phyloP scores from a whole-genome alignment of 2,329 filamentous ascomycete species.

The Ophiosphaerella herpotricha region DNA sequence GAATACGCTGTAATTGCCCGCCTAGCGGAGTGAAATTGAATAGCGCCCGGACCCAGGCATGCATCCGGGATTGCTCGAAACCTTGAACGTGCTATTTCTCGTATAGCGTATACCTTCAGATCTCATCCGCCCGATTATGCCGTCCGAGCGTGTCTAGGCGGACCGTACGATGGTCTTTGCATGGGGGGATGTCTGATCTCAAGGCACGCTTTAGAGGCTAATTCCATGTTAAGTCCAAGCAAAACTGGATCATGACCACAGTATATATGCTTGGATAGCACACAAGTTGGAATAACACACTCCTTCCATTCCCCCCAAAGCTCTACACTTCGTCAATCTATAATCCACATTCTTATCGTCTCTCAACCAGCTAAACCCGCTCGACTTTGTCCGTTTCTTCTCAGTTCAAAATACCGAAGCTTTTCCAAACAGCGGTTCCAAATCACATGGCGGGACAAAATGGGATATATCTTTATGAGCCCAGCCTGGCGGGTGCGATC shows the following conservation, averaged over 20 bases:
- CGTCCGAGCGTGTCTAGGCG: not conserved
- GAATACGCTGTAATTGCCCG: too few relatives aligned
- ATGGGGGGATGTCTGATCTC: too few relatives aligned
- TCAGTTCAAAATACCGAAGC: not conserved
- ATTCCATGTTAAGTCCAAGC: not conserved
- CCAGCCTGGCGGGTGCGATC: slow-evolving; percentile 15
- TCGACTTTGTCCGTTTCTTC: too few relatives aligned
- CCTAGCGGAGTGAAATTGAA: not conserved
- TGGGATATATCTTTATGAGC: slow-evolving; percentile 23
- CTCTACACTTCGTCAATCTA: too few relatives aligned
- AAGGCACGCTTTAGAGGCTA: too few relatives aligned
- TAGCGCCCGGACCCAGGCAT: not conserved
- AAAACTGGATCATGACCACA: not conserved
- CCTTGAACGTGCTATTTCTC: not conserved
- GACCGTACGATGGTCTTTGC: not conserved
- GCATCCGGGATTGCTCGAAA: not conserved
- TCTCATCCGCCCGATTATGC: not conserved
- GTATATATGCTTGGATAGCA: not conserved
- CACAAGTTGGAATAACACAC: not conserved
- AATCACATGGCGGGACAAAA: slow-evolving; percentile 14
- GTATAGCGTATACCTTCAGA: not conserved
- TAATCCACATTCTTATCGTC: too few relatives aligned
- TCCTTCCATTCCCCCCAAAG: too few relatives aligned
- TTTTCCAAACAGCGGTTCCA: too few relatives aligned
- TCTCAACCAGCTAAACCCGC: too few relatives aligned